These are phyloP conservation scores for Tricholoma bakamatsutake DNA, from an alignment of 768 basidiomycete genomes.

Conservation along the genomic window DNA sequence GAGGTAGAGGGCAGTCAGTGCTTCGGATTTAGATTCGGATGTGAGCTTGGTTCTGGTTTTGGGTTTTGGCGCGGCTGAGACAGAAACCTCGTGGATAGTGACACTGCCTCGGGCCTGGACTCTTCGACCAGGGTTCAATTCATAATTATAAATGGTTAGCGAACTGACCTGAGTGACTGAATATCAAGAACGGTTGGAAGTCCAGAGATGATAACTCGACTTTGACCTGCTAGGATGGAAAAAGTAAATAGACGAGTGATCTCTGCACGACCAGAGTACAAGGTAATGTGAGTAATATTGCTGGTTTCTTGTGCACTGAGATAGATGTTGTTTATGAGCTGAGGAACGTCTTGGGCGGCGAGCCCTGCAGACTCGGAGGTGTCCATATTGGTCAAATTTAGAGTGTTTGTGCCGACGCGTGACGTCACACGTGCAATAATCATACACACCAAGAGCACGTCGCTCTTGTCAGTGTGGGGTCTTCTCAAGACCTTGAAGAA, in stretches of 20 bases:
- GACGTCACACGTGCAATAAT: neutral
- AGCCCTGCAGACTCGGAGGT: neutral
- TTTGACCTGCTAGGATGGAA: neutral
- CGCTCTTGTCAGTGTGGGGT: no score
- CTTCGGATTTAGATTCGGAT: constrained; percentile 15
- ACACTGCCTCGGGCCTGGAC: constrained; percentile 29
- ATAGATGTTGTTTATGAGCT: neutral
- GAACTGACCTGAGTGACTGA: neutral
- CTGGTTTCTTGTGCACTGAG: neutral
- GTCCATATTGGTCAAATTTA: neutral
- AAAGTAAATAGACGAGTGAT: neutral
- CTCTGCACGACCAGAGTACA: neutral
- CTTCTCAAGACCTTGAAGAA: no score
- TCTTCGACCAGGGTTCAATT: constrained; percentile 10
- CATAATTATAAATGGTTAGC: neutral
- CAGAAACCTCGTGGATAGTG: constrained; percentile 30
- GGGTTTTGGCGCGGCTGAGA: constrained; percentile 13
- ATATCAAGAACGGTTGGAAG: neutral
- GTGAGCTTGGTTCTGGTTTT: neutral
- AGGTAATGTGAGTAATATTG: neutral
- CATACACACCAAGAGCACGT: no score
- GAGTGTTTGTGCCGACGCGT: neutral
- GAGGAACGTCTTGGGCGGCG: neutral
- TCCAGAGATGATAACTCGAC: neutral
- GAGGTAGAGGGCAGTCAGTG: constrained; percentile 13